These are phyloP conservation scores for Lippia alba DNA, from an alignment of 305 asterid species.

Conservation along the genomic window DNA sequence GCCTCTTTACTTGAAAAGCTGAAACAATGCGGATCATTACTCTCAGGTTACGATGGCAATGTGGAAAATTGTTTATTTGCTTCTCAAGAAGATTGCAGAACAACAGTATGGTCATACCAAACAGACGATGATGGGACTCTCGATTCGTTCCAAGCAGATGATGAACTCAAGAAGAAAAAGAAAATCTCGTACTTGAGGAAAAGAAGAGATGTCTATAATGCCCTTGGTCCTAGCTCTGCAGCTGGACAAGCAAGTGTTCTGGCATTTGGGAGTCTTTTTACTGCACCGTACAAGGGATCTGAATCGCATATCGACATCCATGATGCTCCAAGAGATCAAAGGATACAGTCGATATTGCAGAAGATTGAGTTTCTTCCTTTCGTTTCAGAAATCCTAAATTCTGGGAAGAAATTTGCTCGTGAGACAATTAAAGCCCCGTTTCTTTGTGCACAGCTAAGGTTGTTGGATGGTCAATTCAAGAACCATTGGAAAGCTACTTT, in stretches of 20 bases:
- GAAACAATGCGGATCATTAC: constrained; percentile 65
- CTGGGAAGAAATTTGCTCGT: constrained; percentile 72
- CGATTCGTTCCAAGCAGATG: constrained; percentile 91
- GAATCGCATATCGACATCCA: constrained; percentile 85
- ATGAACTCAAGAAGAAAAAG: constrained; percentile 77
- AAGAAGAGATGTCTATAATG: constrained; percentile 68
- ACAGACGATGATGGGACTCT: constrained; percentile 57
- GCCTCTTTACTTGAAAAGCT: constrained; percentile 50
- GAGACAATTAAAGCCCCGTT: constrained; percentile 65
- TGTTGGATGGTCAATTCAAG: constrained; percentile 95
- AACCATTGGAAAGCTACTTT: constrained; percentile 75
- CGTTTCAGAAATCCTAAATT: constrained; percentile 64
- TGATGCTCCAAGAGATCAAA: constrained; percentile 57
- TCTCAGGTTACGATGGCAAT: constrained; percentile 68
- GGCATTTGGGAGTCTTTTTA: constrained; percentile 82
- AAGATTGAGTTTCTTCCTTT: constrained; percentile 78
- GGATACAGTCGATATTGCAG: constrained; percentile 59
- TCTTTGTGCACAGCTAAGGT: constrained; percentile 87
- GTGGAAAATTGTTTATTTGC: constrained; percentile 60
- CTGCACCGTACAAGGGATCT: constrained; percentile 80
- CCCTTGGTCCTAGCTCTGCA: constrained; percentile 76
- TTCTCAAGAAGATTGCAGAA: constrained; percentile 79
- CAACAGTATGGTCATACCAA: constrained; percentile 86
- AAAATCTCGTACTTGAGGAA: constrained; percentile 68
- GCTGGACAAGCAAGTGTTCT: constrained; percentile 69